Base-by-base conservation (phyloP, 352 stramenopile genomes). In the Pythium monospermum region DNA sequence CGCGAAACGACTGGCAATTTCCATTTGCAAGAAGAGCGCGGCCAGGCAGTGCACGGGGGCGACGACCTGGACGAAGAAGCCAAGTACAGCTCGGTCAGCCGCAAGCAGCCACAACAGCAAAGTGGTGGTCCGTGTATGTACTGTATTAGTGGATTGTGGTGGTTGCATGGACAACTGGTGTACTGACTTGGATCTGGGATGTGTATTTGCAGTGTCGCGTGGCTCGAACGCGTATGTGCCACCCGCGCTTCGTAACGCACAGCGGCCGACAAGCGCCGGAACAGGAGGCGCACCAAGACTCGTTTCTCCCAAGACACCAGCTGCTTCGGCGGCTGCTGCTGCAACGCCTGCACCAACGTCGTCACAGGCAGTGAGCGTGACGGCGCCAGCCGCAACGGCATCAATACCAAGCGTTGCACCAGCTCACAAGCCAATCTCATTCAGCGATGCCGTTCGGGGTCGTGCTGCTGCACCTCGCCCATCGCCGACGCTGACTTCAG, bases 21-120 rank as follows among this genome's bases (percentile, higher is more conserved):
- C 36, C 96, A 99, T 61, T 56, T 99, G 38, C 76, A 92, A 30
- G 95, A 99, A 72, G 96, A 99, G 61, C 87, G 95, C 28, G 87
- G 88, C 48, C 79, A 95, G 41, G 57, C 68, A 26, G 59, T 88
- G 7, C 61, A 87, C 46, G 71, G 43, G 1, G 70, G 66, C 22
- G 56, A 97, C 52, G 72, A 84, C 13, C 85, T 96, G 47, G 94
- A 98, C 55, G 96, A 99, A 63, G 96, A 99, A 61, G 90, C 96
- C 46, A 80, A 85, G 12, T 99, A 98, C 69, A 98, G 91, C 45
- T 97, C 95, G 5, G 95, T 99, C 7, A 73, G 85, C 41, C 73
- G 75, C 53, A 74, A 76, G 59, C 18, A 48, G 36, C 62, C 68
- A 25, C 35, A 23, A 16, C n/a, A n/a, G n/a, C n/a, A n/a, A n/a